Base-by-base conservation (phyloP, 805 yeast genomes). In the Pichia scutulata region DNA sequence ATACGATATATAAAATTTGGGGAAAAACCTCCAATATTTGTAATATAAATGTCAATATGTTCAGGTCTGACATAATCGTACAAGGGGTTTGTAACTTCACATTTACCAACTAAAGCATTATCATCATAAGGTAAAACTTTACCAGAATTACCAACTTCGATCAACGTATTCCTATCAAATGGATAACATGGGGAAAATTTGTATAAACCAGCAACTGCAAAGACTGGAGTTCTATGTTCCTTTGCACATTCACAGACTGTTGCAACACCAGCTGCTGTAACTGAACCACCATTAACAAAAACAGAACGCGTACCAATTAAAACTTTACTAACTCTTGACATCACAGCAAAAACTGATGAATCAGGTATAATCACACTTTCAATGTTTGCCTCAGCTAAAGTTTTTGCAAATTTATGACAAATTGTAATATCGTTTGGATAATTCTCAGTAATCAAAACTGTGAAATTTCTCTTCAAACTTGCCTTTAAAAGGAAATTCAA, bases 311-410 rank as follows among this genome's bases (percentile, higher is more conserved):
- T 85, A 39, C 98, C 97, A 48, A 95, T 79, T 52, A 93, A 81
- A 28, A 93, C 99, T 66, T 95, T 95, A 42, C 97, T 97, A 6
- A 93, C 98, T 56, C 97, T 75, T 39, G 97, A 86, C 98, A 93
- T 93, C 44, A 93, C 89, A 0, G 99, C 97, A 67, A 84, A 89
- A 0, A 85, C 89, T 24, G 95, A 85, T 6, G 95, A 78, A 64
- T 93, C 99, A 1, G 99, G 97, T 36, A 93, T 86, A 49, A 93
- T 78, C 2, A 90, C 86, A 1, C 97, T 84, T 55, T 89, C 95
- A 43, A 93, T 88, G 48, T 90, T 87, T 50, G 92, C 89, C 50
- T 81, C 84, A 1, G 95, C 84, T 55, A 93, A 75, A 50, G 77
- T 79, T 59, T 81, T 80, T 22, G 93, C 96, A 63, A 92, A 88